phyloP scores from a whole-genome alignment of 1,139 yeast species.

The Hanseniaspora sp. region DNA sequence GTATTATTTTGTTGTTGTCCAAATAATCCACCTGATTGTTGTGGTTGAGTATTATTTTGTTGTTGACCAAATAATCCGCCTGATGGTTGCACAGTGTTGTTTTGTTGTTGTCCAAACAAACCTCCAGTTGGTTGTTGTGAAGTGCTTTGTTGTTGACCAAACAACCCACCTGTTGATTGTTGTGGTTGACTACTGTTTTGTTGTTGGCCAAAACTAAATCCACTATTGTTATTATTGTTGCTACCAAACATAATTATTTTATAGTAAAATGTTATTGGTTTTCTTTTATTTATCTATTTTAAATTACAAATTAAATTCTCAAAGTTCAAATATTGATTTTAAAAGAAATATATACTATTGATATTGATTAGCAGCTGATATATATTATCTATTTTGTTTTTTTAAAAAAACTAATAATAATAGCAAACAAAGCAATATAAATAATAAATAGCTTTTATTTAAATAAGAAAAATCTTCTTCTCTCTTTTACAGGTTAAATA shows the following conservation, averaged over 20 bases:
- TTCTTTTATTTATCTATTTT: slow-evolving; percentile 5
- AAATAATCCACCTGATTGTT: slow-evolving; percentile 21
- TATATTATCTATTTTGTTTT: too few species aligned
- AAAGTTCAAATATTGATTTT: too few species aligned
- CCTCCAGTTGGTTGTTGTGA: slow-evolving; percentile 19
- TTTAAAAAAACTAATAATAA: too few species aligned
- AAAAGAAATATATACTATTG: too few species aligned
- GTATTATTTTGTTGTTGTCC: slow-evolving; percentile 18
- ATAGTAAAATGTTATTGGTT: slow-evolving; percentile 20
- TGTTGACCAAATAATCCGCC: slow-evolving; percentile 29
- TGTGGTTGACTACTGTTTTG: slow-evolving; percentile 7
- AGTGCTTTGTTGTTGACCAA: slow-evolving; percentile 20
- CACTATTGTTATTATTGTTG: slow-evolving; percentile 1
- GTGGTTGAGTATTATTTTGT: slow-evolving; percentile 22
- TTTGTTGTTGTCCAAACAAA: slow-evolving; percentile 25
- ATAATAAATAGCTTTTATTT: too few species aligned
- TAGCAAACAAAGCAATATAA: too few species aligned
- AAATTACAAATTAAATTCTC: not conserved
- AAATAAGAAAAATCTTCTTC: too few species aligned
- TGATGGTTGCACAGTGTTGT: slow-evolving; percentile 17
- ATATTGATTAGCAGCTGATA: too few species aligned
- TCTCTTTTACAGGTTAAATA: too few species aligned
- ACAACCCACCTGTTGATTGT: slow-evolving; percentile 19
- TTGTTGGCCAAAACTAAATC: slow-evolving; percentile 14
- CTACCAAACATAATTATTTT: slow-evolving; percentile 19